These are phyloP conservation scores for Aurantiochytrium sp. DNA, from an alignment of 108 stramenopile species.

Conservation along the genomic window DNA sequence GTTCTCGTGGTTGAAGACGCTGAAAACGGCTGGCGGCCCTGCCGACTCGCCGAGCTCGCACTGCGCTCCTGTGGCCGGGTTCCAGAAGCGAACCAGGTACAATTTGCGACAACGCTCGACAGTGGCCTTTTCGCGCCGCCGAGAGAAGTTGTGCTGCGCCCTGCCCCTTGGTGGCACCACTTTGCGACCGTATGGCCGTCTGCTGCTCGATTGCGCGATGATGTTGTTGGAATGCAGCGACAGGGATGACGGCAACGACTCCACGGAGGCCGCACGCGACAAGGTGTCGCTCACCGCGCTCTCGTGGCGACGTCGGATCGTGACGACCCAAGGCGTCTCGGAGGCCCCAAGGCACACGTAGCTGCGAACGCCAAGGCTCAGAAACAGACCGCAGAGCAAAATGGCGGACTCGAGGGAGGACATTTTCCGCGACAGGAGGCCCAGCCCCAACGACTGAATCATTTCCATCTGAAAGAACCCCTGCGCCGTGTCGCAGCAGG, in stretches of 20 bases:
- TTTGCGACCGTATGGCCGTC: too few species aligned
- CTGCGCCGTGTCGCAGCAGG: neutral
- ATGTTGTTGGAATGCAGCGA: too few species aligned
- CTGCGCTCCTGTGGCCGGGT: neutral
- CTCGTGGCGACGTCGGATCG: neutral
- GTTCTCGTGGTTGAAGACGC: conserved; percentile 8
- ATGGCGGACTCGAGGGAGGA: neutral
- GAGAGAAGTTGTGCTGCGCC: neutral
- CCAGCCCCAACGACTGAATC: neutral
- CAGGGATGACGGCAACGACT: neutral
- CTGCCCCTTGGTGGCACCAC: neutral
- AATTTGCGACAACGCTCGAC: neutral
- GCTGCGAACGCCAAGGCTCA: neutral
- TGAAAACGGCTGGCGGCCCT: neutral
- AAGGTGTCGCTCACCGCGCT: neutral
- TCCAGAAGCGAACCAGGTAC: neutral
- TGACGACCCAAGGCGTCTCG: conserved; percentile 20
- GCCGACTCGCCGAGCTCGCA: neutral
- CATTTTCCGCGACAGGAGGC: neutral
- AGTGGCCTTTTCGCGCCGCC: neutral
- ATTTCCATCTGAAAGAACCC: neutral
- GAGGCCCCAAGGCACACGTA: neutral
- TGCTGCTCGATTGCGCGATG: too few species aligned
- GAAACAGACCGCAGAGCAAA: neutral
- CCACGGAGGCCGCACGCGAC: neutral